Base-by-base conservation (phyloP, 2,329 filamentous ascomycete genomes). In the Seiridium unicorne region DNA sequence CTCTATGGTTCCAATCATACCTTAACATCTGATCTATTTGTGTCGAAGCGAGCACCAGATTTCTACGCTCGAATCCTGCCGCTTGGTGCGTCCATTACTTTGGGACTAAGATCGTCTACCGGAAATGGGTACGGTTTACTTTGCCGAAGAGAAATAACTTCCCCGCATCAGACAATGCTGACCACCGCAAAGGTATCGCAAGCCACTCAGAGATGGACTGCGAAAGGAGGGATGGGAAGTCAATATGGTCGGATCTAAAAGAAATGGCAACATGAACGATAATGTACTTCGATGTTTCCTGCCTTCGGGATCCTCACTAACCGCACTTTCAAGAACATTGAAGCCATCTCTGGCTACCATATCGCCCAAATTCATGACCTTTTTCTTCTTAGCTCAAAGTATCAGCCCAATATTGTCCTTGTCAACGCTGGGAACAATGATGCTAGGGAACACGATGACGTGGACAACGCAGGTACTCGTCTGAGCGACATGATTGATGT, bases 401-500 rank as follows among this genome's bases (percentile, higher is more conserved):
- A 61, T 32, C 62, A 61, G 49, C 62, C 67, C 0, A 68, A 68
- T 53, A 44, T 69, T 18, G 59, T 69, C 7, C 59, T 69, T 1
- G 62, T 69, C 40, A 74, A 73, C 44, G 68, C 65, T 47, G 74
- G 74, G 10, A 75, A 72, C 7, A 74, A 76, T 49, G 74, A 76
- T 35, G 57, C 57, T 40, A 51, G 44, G 48, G 36, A 51, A 3
- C 58, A 61, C 35, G 51, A 61, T 18, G 64, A 74, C 11, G 51
- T 68, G 32, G 47, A 51, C 10, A 65, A 69, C 1, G 68, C 67
- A 18, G 58, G 63, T 3, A 18, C 26, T 1, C 65, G 70, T 10
- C 70, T 73, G 64, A 42, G 2, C 60, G 74, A 1, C 54, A 74
- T 3, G 65, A 26, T 26, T 26, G 18, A 26, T 26, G 18, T 26